A percentile compares a stretch with the other conserved stretches of the same genome.
Evolutionary conservation across 148 eudicot species (phyloP).

Genomic region (Agrostemma githago): DNA sequence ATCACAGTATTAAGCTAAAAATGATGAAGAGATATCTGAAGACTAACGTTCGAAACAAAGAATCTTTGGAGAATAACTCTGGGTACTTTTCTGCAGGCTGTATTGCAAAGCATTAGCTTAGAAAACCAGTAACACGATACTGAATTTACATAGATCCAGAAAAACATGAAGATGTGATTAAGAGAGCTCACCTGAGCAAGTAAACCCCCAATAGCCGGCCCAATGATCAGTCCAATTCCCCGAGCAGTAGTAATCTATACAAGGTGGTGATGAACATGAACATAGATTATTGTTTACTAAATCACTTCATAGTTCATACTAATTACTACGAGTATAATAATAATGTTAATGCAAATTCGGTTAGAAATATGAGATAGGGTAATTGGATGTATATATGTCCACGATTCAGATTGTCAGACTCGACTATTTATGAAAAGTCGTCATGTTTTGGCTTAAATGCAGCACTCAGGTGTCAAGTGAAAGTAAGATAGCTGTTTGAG

Average conservation of each 20-base stretch:
- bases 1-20: neutral
- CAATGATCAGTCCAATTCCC: constrained; percentile 87
- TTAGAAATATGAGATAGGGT: neutral
- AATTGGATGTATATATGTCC: neutral
- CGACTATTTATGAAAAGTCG: neutral
- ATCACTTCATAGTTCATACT: neutral
- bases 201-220: constrained; percentile 87
- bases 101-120: constrained; percentile 2
- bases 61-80: constrained; percentile 48
- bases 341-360: neutral
- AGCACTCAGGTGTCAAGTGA: neutral
- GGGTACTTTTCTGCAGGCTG: constrained; percentile 98
- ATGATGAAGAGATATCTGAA: neutral
- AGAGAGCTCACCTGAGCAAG: constrained; percentile 70
- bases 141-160: neutral
- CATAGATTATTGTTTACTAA: too few species aligned
- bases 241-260: constrained; percentile 70
- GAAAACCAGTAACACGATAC: constrained; percentile 1
- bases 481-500: neutral
- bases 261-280: neutral
- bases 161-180: neutral
- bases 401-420: neutral
- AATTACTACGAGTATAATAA: too few species aligned
- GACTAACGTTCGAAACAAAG: constrained; percentile 72
- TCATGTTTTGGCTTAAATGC: neutral